Evolutionary conservation across 2,329 filamentous ascomycete genomes (phyloP), one percentile per base, ranked within the genome.

Genomic region (Botrytis fabae): DNA sequence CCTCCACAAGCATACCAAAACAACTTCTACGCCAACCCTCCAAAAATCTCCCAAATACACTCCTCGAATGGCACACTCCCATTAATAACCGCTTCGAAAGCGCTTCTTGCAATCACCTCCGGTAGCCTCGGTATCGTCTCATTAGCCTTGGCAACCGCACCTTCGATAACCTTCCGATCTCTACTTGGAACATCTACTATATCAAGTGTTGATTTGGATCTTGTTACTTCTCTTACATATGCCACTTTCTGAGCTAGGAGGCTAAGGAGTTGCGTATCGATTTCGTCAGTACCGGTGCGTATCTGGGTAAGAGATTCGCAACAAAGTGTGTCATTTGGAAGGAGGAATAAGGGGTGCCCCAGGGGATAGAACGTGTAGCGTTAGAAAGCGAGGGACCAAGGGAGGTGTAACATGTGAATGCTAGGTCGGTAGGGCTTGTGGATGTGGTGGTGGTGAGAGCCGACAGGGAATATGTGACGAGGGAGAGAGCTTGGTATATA

Each of bases 181-280:
- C 74, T 61, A 12, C 60, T 42, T 32, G 75, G 75, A 10, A 76
- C 75, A 71, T 75, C 69, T 38, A 76, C 73, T 0, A 40, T 35
- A 46, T 60, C 71, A 2, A 75, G 22, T 0, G 73, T 77, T 5
- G 9, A 68, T 57, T 76, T 75, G 32, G 76, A 77, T n/a, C 76
- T 73, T 16, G 75, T 76, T 9, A 75, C 76, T 69, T 77, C 76
- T 57, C 70, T 64, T 25, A 77, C 74, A 72, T 71, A 77, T 18
- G 62, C 75, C 1, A 73, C 75, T 66, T 74, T 61, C 35, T 73
- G 63, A 14, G 75, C 73, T 25, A 77, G 59, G 14, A 76, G 54
- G 18, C 54, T 20, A 7, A 77, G 28, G 3, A 77, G 38, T n/a
- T 76, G 71, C 1, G 40, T 44, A 32, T 76, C 70, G 6, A 76